Evolutionary conservation across 2,329 filamentous ascomycete species (phyloP), one percentile per base, ranked within the genome.

Genomic region (Lachnum nothofagi): DNA sequence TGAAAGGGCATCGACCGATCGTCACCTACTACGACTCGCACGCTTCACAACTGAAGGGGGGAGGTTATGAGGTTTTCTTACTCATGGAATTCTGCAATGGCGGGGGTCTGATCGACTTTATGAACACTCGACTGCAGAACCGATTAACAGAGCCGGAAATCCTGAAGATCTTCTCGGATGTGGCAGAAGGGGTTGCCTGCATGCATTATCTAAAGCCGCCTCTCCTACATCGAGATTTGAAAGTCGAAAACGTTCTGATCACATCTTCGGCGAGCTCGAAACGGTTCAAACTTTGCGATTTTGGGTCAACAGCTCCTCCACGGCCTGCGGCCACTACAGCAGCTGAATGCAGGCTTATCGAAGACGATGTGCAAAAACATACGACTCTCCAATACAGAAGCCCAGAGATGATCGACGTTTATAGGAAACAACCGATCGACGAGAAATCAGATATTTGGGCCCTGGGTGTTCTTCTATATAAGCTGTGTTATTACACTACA

Each of bases 391-490:
- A 98, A 68, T 98, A 98, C 67, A 80, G 93, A 58, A 97, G 91
- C 66, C 93, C 93, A 5, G 93, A 98, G 70, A 98, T 98, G 93
- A 85, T 98, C 52, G 93, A 98, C 64, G 93, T 98, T 20, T 98
- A 96, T 70, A 79, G 91, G 55, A 95, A 94, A 68, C 88, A 91
- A 61, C 90, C 93, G 1, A 95, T 98, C 64, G 89, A 98, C 65
- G 93, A 98, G 72, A 98, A 98, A 73, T 94, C 91, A 42, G 93
- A 98, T 68, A 96, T 98, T 24, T 98, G 65, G 93, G 93, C 93
- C 1, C 72, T 98, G 53, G 93, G 93, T 4, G 93, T 98, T 35
- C 73, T 98, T 50, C 71, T 98, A 46, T 98, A 98, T 75, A 98
- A 98, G 74, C 77, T 98, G 53, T 98, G 93, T 73, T 98, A 97